Evolutionary conservation across 805 yeast genomes (phyloP), one percentile per base, ranked within the genome.

Genomic region (Candida dendrica): DNA sequence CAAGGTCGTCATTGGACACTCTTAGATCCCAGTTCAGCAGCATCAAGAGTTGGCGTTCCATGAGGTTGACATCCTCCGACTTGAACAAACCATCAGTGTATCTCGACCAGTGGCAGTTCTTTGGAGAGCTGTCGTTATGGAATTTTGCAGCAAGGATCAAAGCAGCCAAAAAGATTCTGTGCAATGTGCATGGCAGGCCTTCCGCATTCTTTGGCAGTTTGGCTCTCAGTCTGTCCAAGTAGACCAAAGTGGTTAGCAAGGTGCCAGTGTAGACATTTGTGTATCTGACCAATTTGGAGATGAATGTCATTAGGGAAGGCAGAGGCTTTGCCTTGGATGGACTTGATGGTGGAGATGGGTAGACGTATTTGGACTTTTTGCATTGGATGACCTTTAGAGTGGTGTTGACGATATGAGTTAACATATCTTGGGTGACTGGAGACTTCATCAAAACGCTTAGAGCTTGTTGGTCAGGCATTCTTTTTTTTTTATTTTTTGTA

Each of bases 181-280:
- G 98, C 58, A 95, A 77, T 8, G 98, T 89, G 41, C 97, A 84
- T 41, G 79, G 88, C 74, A 90, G 88, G 15, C 98, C 98, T 45
- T 83, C 77, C 11, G 96, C 93, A 60, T 85, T 84, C 24, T 86
- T 77, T 3, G 98, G 98, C 41, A 91, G 73, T 7, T 83, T 72
- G 41, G 77, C 74, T 51, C 91, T 77, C 52, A 93, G 71, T 50
- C 88, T 82, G 42, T 82, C 79, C 46, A 91, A 69, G 60, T 87
- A 91, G 14, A 89, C 90, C 42, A 90, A 71, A 5, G 96, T 75
- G 17, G 97, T 81, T 98, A 93, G 91, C 48, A 91, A 72, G 1
- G 98, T 91, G 30, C 97, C 88, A 4, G 96, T 85, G 64, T 89
- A 96, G 34, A 91, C 98, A 60, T 90, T 89, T 6, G 97, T 87